Conservation (phyloP, 2,329 filamentous ascomycete genomes). For the Pseudogymnoascus sp. region DNA sequence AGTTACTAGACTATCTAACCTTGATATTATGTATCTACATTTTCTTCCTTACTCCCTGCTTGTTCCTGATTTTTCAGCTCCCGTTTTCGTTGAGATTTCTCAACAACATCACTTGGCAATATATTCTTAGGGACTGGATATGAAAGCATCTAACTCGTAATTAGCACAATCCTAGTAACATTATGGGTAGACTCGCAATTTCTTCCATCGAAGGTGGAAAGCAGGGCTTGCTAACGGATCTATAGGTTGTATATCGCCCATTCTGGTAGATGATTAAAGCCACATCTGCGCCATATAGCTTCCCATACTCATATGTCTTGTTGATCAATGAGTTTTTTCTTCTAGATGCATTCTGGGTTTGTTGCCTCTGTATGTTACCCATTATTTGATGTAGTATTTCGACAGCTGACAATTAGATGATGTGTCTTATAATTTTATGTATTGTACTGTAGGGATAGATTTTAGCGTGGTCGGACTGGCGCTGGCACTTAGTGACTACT, state of each 20-base stretch:
- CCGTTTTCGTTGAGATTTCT: not conserved
- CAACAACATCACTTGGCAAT: not conserved
- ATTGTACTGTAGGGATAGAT: not conserved
- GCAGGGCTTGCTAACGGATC: conserved; percentile 1
- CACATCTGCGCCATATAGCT: conserved; percentile 13
- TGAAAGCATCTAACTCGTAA: not conserved
- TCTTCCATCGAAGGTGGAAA: conserved; percentile 1
- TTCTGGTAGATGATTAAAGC: conserved; percentile 13
- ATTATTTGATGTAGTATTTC: not conserved
- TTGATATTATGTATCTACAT: not conserved
- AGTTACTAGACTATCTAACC: no score
- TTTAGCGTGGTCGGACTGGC: not conserved
- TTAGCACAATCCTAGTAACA: not conserved
- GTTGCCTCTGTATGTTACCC: conserved; percentile 7
- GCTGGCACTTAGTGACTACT: not conserved
- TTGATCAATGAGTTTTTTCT: conserved; percentile 12
- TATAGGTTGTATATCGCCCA: conserved; percentile 10
- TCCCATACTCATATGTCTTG: conserved; percentile 13
- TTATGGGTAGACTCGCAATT: not conserved
- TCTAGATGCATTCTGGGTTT: conserved; percentile 12
- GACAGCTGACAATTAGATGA: not conserved
- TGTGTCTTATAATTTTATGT: not conserved
- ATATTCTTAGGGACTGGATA: not conserved
- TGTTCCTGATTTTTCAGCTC: not conserved
- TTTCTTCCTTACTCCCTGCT: not conserved